Evolutionary conservation across 2,329 filamentous ascomycete genomes (phyloP), one percentile per base, ranked within the genome.

Genomic region (Cadophora malorum): DNA sequence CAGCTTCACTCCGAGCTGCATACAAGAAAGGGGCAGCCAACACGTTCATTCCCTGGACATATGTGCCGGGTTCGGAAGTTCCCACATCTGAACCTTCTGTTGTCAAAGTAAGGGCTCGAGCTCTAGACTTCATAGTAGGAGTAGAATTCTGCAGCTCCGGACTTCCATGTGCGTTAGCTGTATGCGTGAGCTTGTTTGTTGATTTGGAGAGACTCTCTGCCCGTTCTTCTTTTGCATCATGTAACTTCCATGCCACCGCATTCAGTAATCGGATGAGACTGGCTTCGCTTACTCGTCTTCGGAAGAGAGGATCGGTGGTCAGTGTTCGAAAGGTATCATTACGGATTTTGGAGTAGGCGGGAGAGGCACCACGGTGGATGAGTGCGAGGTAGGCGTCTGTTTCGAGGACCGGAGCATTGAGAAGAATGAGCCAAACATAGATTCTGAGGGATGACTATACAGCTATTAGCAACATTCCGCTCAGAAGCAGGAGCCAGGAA

Each of bases 11-110:
- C 67, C 94, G 90, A 1, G 96, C 94, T 5, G 93, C 94, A 79
- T 99, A 99, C 56, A 99, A 84, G 77, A 99, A 97, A 0, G 96
- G 96, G 0, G 96, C 96, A 10, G 94, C 95, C 19, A 99, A 87
- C 50, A 99, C 96, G 78, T 99, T 99, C 95, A 99, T 98, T 73
- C 96, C 96, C 80, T 99, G 96, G 2, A 99, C 95, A 75, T 99
- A 99, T 50, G 92, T 94, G 38, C 94, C 93, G 12, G 92, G 87
- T 74, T 93, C 90, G 38, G 82, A 81, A 2, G 82, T 83, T 67
- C 85, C 86, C 7, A 83, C 82, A 70, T 90, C 88, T 72, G 90
- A 85, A 69, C 88, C 84, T 76, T 90, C 88, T 0, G 86, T 90
- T 1, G 87, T 90, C 65, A 90, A 80, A 14, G 86, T 86, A 66